Conservation (phyloP, 2,329 filamentous ascomycete species). For the Colletotrichum sp. region DNA sequence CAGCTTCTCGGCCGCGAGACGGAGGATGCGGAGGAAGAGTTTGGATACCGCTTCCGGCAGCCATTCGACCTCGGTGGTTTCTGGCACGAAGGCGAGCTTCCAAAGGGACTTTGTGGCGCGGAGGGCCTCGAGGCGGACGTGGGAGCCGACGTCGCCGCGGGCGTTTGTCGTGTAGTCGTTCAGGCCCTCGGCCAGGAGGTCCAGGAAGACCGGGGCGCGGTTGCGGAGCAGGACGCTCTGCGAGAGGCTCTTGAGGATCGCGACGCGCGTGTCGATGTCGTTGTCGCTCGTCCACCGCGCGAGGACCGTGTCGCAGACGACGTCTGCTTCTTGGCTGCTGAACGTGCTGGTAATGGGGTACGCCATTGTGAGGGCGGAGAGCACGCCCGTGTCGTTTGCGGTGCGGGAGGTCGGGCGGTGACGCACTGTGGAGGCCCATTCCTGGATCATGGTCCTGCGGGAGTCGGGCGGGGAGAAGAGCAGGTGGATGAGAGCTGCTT, state of each 20-base stretch:
- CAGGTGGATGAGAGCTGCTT: slow-evolving; percentile 56
- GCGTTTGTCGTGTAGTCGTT: slow-evolving; percentile 93
- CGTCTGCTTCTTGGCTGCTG: slow-evolving; percentile 22
- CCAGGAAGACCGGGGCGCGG: slow-evolving; percentile 45
- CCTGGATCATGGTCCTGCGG: slow-evolving; percentile 42
- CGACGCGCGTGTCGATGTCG: slow-evolving; percentile 56
- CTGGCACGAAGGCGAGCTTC: slow-evolving; percentile 24
- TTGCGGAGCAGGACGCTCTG: slow-evolving; percentile 49
- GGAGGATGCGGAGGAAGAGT: slow-evolving; percentile 58
- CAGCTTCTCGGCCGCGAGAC: slow-evolving; percentile 86
- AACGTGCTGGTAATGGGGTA: slow-evolving; percentile 40
- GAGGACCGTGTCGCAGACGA: slow-evolving; percentile 50
- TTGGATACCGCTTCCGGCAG: slow-evolving; percentile 33
- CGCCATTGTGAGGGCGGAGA: slow-evolving; percentile 57
- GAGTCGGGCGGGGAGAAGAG: slow-evolving; percentile 43
- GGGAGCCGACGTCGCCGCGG: slow-evolving; percentile 87
- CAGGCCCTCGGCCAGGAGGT: slow-evolving; percentile 62
- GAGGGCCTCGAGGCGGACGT: slow-evolving; percentile 82
- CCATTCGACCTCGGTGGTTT: slow-evolving; percentile 16
- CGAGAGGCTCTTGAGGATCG: slow-evolving; percentile 60
- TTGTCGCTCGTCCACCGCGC: slow-evolving; percentile 57
- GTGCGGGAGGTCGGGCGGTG: slow-evolving; percentile 34
- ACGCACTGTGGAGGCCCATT: slow-evolving; percentile 52
- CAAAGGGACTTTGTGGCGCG: slow-evolving; percentile 74
- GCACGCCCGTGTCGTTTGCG: slow-evolving; percentile 53